Evolutionary conservation across 495 filamentous ascomycete species (phyloP), one percentile per base, ranked within the genome.

Genomic region (Parmelia sp.): DNA sequence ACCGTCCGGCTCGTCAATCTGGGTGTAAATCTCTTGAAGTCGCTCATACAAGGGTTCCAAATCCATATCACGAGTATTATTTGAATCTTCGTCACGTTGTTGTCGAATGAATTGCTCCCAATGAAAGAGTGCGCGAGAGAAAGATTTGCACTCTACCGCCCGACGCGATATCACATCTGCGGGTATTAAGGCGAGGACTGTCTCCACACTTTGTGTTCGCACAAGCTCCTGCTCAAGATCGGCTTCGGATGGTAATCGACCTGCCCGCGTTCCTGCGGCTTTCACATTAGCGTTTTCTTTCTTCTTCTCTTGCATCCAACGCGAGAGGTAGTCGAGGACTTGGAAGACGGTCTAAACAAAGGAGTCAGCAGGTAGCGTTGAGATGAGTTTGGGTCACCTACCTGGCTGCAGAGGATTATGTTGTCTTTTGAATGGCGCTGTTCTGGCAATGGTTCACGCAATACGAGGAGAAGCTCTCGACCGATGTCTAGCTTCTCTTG

Each of bases 1-100:
- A 1, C 95, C 92, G 74, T 99, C 94, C 1, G 94, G 94, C 70
- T 99, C 94, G 67, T 99, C 95, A 59, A 99, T 97, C 66, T 95
- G 86, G 1, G 90, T 92, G 74, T 97, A 99, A 47, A 97, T 96
- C 25, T 92, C 85, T 68, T 97, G 94, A 7, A 98, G 76, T 36
- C 86, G 81, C 68, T 91, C 84, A 68, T 92, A 84, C 3, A 93
- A 78, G 60, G 79, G 74, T 58, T 88, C 82, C 45, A 82, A 74
- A 27, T 79, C 76, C 25, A 80, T 69, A 10, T 71, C 68, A 21
- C 77, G 72, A 17, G 75, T 71, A 36, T 65, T 63, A 5, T 76
- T 74, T 44, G 78, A 73, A 33, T 74, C 65, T 47, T 72, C 73
- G 33, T 72, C 70, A 60, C 77, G 81, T 59, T 79, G 75, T 63